Conservation (phyloP, 2,329 filamentous ascomycete species). For the Fusarium citri region DNA sequence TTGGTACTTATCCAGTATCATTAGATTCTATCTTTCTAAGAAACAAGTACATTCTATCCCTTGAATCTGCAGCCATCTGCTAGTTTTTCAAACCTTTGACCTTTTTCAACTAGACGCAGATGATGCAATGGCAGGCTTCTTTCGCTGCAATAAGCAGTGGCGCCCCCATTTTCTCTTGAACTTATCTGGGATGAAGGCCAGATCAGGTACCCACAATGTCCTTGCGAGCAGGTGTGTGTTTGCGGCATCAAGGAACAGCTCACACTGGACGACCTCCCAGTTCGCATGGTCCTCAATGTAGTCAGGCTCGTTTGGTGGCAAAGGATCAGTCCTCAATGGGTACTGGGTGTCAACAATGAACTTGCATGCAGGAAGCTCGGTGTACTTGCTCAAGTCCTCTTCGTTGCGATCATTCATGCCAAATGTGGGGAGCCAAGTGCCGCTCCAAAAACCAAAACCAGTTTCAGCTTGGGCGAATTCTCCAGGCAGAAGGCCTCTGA, state of each 20-base stretch:
- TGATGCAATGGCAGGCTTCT: constrained; percentile 34
- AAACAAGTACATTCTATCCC: constrained; percentile 11
- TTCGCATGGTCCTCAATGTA: constrained; percentile 78
- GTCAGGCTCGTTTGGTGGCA: constrained; percentile 80
- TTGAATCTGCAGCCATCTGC: constrained; percentile 5
- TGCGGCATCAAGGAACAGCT: constrained; percentile 82
- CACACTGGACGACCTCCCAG: constrained; percentile 83
- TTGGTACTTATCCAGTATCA: constrained; percentile 9
- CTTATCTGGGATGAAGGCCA: constrained; percentile 73
- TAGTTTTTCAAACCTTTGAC: not conserved
- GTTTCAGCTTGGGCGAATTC: constrained; percentile 82
- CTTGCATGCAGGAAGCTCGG: constrained; percentile 77
- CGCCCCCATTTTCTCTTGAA: constrained; percentile 84
- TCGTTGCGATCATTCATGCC: constrained; percentile 94
- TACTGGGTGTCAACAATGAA: constrained; percentile 92
- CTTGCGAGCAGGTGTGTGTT: constrained; percentile 79
- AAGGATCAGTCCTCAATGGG: constrained; percentile 61
- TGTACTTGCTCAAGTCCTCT: constrained; percentile 90
- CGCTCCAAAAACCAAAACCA: constrained; percentile 79
- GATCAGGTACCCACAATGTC: constrained; percentile 83
- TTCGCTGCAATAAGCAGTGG: constrained; percentile 83
- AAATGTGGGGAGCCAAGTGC: constrained; percentile 82
- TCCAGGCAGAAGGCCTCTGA: constrained; percentile 87
- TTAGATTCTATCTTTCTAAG: not conserved
- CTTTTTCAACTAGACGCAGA: not conserved